Conservation (phyloP, 352 stramenopile species). For the Phytophthora sojae region DNA sequence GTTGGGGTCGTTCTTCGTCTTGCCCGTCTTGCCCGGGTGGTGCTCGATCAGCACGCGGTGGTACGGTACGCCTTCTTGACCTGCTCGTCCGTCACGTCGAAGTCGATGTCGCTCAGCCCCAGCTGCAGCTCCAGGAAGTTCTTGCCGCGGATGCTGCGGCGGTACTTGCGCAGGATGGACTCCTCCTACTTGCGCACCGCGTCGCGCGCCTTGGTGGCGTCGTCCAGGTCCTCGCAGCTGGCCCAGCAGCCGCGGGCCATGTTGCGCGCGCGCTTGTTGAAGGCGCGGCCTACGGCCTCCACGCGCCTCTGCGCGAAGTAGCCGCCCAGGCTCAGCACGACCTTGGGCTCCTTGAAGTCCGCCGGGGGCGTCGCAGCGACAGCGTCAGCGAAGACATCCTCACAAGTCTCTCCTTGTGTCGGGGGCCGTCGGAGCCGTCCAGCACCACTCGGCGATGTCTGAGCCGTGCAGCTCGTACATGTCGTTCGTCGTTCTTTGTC, state of each 20-base stretch:
- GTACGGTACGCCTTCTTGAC: slow-evolving; percentile 92
- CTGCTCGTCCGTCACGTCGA: slow-evolving; percentile 84
- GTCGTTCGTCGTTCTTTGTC: slow-evolving; percentile 11
- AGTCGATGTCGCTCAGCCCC: slow-evolving; percentile 74
- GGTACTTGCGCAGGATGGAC: too few relatives aligned
- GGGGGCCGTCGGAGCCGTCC: slow-evolving; percentile 19
- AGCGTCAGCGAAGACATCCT: slow-evolving; percentile 56
- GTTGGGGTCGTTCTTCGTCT: too few relatives aligned
- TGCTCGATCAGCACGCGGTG: too few relatives aligned
- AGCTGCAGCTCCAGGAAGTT: slow-evolving; percentile 86
- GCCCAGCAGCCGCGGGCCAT: slow-evolving; percentile 74
- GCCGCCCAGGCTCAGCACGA: slow-evolving; percentile 65
- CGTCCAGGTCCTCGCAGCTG: slow-evolving; percentile 79
- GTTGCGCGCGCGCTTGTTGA: slow-evolving; percentile 81
- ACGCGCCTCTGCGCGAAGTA: too few relatives aligned
- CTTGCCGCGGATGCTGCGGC: slow-evolving; percentile 82
- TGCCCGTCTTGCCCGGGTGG: too few relatives aligned
- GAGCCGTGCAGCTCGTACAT: slow-evolving; percentile 26
- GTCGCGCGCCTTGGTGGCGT: slow-evolving; percentile 64
- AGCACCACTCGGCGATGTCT: slow-evolving; percentile 31
- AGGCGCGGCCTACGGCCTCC: slow-evolving; percentile 74
- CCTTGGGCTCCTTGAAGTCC: slow-evolving; percentile 62
- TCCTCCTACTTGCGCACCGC: slow-evolving; percentile 73
- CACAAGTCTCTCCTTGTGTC: too few relatives aligned
- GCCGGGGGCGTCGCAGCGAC: slow-evolving; percentile 63